These are phyloP conservation scores for Oryza nivara DNA, from an alignment of 176 grass and related monocot species.

Conservation along the genomic window DNA sequence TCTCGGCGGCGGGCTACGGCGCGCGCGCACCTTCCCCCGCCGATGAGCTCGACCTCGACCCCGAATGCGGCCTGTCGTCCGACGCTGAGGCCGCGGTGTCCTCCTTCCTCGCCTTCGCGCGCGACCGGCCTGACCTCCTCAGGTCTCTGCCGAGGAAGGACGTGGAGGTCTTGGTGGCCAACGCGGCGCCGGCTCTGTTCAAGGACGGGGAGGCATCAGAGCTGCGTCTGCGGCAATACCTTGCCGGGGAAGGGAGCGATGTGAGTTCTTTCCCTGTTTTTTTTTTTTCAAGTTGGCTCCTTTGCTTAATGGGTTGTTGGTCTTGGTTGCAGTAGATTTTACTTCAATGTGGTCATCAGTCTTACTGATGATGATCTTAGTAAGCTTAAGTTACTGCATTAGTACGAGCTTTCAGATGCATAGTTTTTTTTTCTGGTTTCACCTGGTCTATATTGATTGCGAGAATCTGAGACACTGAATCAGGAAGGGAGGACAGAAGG, in stretches of 20 bases:
- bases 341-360: neutral
- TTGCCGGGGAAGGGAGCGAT: conserved; percentile 42
- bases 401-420: neutral
- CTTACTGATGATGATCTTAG: conserved; percentile 13
- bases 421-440: neutral
- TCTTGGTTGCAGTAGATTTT: conserved; percentile 1
- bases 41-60: conserved; percentile 33
- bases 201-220: conserved; percentile 66
- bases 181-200: conserved; percentile 65
- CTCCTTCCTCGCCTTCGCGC: conserved; percentile 73
- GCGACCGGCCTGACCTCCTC: conserved; percentile 65
- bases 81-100: conserved; percentile 52
- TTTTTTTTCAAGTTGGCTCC: neutral
- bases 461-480: neutral
- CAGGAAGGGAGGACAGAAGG: neutral
- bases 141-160: conserved; percentile 75
- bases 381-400: neutral
- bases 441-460: neutral
- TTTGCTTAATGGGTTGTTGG: neutral
- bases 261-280: conserved; percentile 44
- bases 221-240: conserved; percentile 59
- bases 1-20: conserved; percentile 52
- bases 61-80: conserved; percentile 40
- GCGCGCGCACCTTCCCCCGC: conserved; percentile 6
- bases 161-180: conserved; percentile 70